A percentile compares a stretch with the other conserved stretches of the same genome.
Conservation (phyloP, 768 basidiomycete genomes). For the Agaricus bisporus region DNA sequence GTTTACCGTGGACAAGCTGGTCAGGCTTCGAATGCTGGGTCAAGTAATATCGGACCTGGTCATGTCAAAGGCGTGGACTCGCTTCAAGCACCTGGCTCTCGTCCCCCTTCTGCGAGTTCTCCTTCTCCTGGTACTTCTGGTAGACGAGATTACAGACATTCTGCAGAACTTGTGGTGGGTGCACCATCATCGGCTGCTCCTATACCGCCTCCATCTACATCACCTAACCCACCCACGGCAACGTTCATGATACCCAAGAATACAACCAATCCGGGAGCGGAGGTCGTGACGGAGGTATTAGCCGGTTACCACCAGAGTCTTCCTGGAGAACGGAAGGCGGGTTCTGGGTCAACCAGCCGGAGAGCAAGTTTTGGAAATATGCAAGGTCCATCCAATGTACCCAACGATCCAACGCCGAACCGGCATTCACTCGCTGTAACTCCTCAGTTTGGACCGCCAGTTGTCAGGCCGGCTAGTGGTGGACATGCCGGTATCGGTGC, state of each 20-base stretch:
- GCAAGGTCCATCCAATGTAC: conserved; percentile 10
- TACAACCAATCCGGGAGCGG: conserved; percentile 33
- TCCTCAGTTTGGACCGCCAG: conserved; percentile 32
- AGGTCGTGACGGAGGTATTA: conserved; percentile 70
- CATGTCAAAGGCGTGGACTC: conserved; percentile 12
- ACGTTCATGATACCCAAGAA: conserved; percentile 70
- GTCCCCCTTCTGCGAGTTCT: conserved; percentile 31
- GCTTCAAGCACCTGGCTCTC: conserved; percentile 19
- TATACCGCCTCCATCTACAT: conserved; percentile 48
- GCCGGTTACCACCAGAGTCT: conserved; percentile 77
- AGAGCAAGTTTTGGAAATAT: conserved; percentile 28
- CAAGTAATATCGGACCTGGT: conserved; percentile 14
- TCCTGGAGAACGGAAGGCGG: conserved; percentile 73
- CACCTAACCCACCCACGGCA: conserved; percentile 69
- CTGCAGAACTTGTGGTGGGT: conserved; percentile 77
- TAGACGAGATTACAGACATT: conserved; percentile 61
- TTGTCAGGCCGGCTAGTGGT: conserved; percentile 48
- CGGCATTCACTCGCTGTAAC: conserved; percentile 18
- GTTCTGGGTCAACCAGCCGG: conserved; percentile 49
- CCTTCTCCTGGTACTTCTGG: conserved; percentile 20
- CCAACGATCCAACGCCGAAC: background rate
- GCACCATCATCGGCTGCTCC: conserved; percentile 48
- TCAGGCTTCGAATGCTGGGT: background rate
- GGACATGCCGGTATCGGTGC: conserved; percentile 84
- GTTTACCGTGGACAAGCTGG: conserved; percentile 19